These are phyloP conservation scores for Rhododendron mucronatum DNA, from an alignment of 148 eudicot species.

Conservation along the genomic window DNA sequence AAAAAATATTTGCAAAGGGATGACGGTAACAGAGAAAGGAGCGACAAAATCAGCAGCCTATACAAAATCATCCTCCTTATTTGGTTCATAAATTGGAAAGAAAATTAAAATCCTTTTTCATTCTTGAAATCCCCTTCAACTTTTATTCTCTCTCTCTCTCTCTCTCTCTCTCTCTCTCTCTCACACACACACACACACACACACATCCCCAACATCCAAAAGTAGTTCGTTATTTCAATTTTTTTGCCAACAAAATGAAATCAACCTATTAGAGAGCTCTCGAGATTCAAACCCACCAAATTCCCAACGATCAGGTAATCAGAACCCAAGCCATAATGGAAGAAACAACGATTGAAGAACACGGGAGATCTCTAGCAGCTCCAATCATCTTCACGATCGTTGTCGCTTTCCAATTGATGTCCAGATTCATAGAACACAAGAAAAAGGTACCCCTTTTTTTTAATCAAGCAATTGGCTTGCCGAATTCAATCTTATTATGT, in stretches of 20 bases:
- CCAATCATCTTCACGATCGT: slow-evolving; percentile 41
- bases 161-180: too few relatives aligned
- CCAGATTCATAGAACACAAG: slow-evolving; percentile 25
- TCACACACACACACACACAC: too few relatives aligned
- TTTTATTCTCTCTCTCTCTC: too few relatives aligned
- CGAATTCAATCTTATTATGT: not conserved
- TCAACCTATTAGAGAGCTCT: not conserved
- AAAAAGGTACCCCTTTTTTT: slow-evolving; percentile 12
- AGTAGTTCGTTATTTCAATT: not conserved
- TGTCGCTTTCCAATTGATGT: slow-evolving; percentile 22
- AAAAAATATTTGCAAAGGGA: too few relatives aligned
- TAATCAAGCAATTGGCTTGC: not conserved
- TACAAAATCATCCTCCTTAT: too few relatives aligned
- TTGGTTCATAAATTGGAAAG: too few relatives aligned
- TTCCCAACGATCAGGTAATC: not conserved
- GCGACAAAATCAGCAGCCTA: too few relatives aligned
- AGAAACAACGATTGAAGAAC: slow-evolving; percentile 8
- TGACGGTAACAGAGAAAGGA: too few relatives aligned
- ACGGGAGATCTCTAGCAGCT: slow-evolving; percentile 31
- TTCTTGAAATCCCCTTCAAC: too few relatives aligned
- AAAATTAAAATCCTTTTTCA: too few relatives aligned
- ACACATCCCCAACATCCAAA: too few relatives aligned
- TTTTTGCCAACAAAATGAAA: not conserved
- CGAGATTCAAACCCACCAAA: not conserved
- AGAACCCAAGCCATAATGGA: slow-evolving; percentile 1